Evolutionary conservation across 352 stramenopile genomes (phyloP).

Genomic region (Phytophthora pisi): DNA sequence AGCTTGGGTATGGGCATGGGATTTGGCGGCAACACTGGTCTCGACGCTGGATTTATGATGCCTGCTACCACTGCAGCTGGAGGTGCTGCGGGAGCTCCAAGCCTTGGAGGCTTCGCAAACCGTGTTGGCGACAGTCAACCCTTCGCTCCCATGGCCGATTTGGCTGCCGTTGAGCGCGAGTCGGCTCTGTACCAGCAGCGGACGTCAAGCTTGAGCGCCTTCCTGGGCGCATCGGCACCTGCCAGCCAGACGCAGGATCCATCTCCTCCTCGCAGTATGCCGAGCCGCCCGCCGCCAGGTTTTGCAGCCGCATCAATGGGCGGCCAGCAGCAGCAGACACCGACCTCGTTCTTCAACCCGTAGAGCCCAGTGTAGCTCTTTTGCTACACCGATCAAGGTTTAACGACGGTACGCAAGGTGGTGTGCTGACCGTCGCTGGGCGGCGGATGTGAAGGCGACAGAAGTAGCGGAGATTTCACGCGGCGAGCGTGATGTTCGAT

Average conservation of each 20-base stretch:
- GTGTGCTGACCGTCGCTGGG: slow-evolving; percentile 5
- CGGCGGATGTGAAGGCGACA: slow-evolving; percentile 9
- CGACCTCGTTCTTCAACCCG: slow-evolving; percentile 69
- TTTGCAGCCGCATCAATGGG: slow-evolving; percentile 34
- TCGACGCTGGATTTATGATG: slow-evolving; percentile 24
- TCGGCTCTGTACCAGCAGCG: slow-evolving; percentile 72
- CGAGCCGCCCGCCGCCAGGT: slow-evolving; percentile 47
- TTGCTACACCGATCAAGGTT: slow-evolving; percentile 11
- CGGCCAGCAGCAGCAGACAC: slow-evolving; percentile 39
- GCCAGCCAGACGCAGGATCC: slow-evolving; percentile 31
- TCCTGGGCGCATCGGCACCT: slow-evolving; percentile 47
- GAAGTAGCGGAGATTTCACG: slow-evolving; percentile 4
- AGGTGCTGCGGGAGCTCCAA: slow-evolving; percentile 1
- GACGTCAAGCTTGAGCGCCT: slow-evolving; percentile 75
- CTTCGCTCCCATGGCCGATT: slow-evolving; percentile 66
- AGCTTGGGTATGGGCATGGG: slow-evolving; percentile 26
- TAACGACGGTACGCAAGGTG: slow-evolving; percentile 9
- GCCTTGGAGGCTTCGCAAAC: slow-evolving; percentile 9
- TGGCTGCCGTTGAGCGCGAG: slow-evolving; percentile 75
- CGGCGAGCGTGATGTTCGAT: slow-evolving; percentile 4
- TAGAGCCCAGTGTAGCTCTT: slow-evolving; percentile 31
- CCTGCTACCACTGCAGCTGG: slow-evolving; percentile 11
- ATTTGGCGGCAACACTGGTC: slow-evolving; percentile 24
- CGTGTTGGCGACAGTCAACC: slow-evolving; percentile 12
- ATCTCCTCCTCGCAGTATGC: slow-evolving; percentile 29